Conservation (phyloP, 352 stramenopile genomes). For the Globisporangium cylindrosporum region DNA sequence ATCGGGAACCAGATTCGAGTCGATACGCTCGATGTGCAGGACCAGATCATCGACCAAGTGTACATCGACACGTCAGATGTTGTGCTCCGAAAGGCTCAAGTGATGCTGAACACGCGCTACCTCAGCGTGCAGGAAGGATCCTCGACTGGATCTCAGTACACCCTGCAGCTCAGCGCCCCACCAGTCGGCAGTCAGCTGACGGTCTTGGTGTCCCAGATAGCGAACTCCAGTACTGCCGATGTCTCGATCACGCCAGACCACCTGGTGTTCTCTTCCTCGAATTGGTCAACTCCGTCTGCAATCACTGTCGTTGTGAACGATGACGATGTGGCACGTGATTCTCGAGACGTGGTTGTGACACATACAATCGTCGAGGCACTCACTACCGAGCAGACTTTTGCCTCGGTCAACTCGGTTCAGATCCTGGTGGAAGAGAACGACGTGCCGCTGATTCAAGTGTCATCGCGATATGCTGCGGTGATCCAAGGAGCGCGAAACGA, state of each 20-base stretch:
- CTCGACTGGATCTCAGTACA: slow-evolving; percentile 25
- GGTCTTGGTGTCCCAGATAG: slow-evolving; percentile 5
- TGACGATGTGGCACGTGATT: slow-evolving; percentile 24
- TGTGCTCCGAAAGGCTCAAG: slow-evolving; percentile 34
- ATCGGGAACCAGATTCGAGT: slow-evolving; percentile 43
- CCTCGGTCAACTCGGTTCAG: slow-evolving; percentile 24
- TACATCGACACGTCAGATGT: slow-evolving; percentile 34
- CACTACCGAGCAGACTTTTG: slow-evolving; percentile 34
- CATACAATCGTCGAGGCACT: slow-evolving; percentile 34
- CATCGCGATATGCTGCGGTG: slow-evolving; percentile 40
- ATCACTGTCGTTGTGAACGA: slow-evolving; percentile 29
- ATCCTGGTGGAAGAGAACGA: slow-evolving; percentile 54
- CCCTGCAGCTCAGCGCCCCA: slow-evolving; percentile 40
- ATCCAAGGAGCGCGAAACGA: slow-evolving; percentile 42
- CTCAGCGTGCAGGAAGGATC: slow-evolving; percentile 31
- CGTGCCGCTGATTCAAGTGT: slow-evolving; percentile 52
- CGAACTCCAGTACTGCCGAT: neutral
- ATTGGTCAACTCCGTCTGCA: slow-evolving; percentile 34
- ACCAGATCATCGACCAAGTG: slow-evolving; percentile 50
- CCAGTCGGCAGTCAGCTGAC: slow-evolving; percentile 16
- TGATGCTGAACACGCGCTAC: slow-evolving; percentile 31
- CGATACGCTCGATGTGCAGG: slow-evolving; percentile 41
- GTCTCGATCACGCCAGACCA: slow-evolving; percentile 30
- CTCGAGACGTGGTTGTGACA: slow-evolving; percentile 22
- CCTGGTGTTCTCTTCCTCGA: slow-evolving; percentile 36